A percentile compares a stretch with the other conserved stretches of the same genome.
Conservation (phyloP, 768 basidiomycete species). For the Tephrocybe sp. region DNA sequence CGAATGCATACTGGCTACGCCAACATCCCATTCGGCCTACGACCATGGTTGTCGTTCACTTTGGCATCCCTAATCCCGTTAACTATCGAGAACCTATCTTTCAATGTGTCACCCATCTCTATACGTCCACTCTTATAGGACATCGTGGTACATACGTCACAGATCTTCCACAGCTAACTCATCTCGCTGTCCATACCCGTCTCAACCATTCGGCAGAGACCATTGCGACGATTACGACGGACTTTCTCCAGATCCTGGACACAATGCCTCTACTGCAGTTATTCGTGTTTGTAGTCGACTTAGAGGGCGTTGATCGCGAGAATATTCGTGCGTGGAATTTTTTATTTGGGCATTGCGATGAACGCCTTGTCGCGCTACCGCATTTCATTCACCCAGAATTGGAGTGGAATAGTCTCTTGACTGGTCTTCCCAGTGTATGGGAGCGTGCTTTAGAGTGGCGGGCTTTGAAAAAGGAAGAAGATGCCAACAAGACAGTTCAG, state of each 20-base stretch:
- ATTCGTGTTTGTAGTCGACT: slow-evolving; percentile 10
- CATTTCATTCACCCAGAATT: slow-evolving; percentile 6
- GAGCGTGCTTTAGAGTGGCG: slow-evolving; percentile 16
- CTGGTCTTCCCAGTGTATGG: slow-evolving; percentile 6
- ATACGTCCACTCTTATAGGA: slow-evolving; percentile 28
- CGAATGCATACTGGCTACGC: slow-evolving; percentile 33
- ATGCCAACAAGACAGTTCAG: neutral
- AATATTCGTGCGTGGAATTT: slow-evolving; percentile 1
- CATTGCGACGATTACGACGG: neutral
- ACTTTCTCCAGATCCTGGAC: neutral
- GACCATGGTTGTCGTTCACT: slow-evolving; percentile 29
- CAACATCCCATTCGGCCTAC: slow-evolving; percentile 26
- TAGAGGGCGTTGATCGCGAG: neutral
- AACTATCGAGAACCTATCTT: slow-evolving; percentile 33
- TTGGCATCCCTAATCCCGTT: slow-evolving; percentile 29
- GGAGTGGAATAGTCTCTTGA: slow-evolving; percentile 13
- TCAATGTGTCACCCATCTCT: slow-evolving; percentile 30
- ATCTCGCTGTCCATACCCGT: slow-evolving; percentile 31
- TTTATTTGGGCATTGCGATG: slow-evolving; percentile 2
- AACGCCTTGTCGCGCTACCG: slow-evolving; percentile 11
- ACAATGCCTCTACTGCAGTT: neutral
- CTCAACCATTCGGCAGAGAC: slow-evolving; percentile 9
- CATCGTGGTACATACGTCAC: slow-evolving; percentile 27
- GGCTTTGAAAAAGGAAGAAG: neutral
- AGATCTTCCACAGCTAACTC: slow-evolving; percentile 30